Conservation (phyloP, 495 filamentous ascomycete genomes). For the Penicillium argentinense region DNA sequence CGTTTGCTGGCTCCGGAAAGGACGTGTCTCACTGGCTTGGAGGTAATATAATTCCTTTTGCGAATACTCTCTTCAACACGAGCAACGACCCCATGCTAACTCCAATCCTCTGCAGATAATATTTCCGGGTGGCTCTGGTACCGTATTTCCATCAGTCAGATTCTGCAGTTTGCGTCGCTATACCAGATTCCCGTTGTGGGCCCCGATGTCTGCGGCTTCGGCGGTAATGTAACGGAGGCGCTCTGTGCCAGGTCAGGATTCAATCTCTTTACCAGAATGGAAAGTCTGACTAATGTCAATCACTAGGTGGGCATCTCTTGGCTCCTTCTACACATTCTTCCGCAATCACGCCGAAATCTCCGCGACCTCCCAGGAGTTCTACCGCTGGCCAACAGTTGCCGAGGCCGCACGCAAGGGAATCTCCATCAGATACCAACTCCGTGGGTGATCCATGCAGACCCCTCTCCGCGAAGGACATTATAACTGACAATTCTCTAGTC, state of each 20-base stretch:
- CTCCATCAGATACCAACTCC: slow-evolving; percentile 69
- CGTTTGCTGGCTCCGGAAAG: slow-evolving; percentile 67
- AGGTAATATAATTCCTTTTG: slow-evolving; percentile 55
- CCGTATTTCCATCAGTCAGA: slow-evolving; percentile 70
- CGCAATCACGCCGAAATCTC: slow-evolving; percentile 61
- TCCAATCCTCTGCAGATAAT: slow-evolving; percentile 6
- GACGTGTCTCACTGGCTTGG: slow-evolving; percentile 77
- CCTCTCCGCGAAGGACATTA: too few relatives aligned
- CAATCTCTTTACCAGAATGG: too few relatives aligned
- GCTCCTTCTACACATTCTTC: slow-evolving; percentile 77
- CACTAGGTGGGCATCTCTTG: slow-evolving; percentile 77
- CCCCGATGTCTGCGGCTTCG: slow-evolving; percentile 72
- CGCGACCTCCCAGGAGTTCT: slow-evolving; percentile 68
- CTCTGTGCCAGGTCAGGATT: slow-evolving; percentile 70
- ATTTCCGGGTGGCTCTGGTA: slow-evolving; percentile 51
- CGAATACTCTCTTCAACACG: slow-evolving; percentile 31
- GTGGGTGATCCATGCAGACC: too few relatives aligned
- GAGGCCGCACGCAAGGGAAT: slow-evolving; percentile 68
- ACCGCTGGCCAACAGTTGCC: slow-evolving; percentile 64
- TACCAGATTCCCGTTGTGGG: slow-evolving; percentile 85
- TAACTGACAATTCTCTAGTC: too few relatives aligned
- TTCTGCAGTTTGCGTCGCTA: slow-evolving; percentile 61
- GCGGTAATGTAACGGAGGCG: slow-evolving; percentile 60
- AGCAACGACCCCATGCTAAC: not conserved
- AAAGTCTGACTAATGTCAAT: too few relatives aligned